A percentile compares a stretch with the other conserved stretches of the same genome.
phyloP scores from a whole-genome alignment of 495 filamentous ascomycete species.

The Neurospora sp. region DNA sequence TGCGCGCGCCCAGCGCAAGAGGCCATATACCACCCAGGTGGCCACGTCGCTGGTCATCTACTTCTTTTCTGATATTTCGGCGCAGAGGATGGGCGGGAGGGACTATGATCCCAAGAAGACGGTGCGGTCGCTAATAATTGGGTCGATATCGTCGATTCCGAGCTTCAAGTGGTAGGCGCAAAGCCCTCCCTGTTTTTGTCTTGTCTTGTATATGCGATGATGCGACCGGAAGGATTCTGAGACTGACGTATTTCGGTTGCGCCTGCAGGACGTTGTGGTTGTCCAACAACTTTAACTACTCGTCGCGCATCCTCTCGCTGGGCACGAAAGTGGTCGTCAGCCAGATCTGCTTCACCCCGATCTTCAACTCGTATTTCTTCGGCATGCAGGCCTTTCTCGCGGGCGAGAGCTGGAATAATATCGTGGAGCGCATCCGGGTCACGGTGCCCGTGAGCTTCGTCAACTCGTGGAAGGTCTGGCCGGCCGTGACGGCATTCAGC shows the following conservation, averaged over 20 bases:
- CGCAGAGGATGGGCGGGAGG: slow-evolving; percentile 53
- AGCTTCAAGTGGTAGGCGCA: slow-evolving; percentile 61
- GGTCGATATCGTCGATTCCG: slow-evolving; percentile 61
- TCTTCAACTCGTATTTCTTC: slow-evolving; percentile 92
- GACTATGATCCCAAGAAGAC: slow-evolving; percentile 65
- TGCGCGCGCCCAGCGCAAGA: slow-evolving; percentile 52
- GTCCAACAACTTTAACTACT: slow-evolving; percentile 68
- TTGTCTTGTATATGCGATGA: not conserved
- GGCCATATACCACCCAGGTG: slow-evolving; percentile 73
- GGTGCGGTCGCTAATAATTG: slow-evolving; percentile 61
- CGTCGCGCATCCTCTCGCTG: slow-evolving; percentile 58
- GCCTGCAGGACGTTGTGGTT: slow-evolving; percentile 69
- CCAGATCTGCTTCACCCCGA: slow-evolving; percentile 71
- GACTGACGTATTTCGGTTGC: not conserved
- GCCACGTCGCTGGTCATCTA: slow-evolving; percentile 68
- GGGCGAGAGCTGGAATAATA: slow-evolving; percentile 48
- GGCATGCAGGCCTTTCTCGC: slow-evolving; percentile 61
- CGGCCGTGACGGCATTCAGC: slow-evolving; percentile 75
- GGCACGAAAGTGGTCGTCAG: slow-evolving; percentile 70
- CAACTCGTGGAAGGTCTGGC: slow-evolving; percentile 86
- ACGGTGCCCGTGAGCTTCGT: slow-evolving; percentile 67
- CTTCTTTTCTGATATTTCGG: slow-evolving; percentile 67
- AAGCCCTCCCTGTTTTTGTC: slow-evolving; percentile 2
- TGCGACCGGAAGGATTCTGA: not conserved
- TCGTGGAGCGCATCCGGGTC: slow-evolving; percentile 56